Percentiles rank a stretch among this genome's conserved stretches.
Conservation (phyloP, 176 grass and related monocot species). For the Avena sativa region DNA sequence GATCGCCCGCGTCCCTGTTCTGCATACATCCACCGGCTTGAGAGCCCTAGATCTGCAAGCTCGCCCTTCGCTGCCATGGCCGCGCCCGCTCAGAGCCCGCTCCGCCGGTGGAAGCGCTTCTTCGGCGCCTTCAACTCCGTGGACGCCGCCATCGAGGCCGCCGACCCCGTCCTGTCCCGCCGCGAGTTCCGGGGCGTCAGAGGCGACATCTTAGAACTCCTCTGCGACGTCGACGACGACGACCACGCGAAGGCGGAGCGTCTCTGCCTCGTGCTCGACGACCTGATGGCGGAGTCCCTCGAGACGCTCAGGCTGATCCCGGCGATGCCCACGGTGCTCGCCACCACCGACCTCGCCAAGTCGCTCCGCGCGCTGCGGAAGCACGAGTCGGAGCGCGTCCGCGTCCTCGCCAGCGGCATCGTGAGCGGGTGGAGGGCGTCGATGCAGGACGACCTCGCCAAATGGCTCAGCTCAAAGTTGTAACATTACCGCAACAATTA, state of each 20-base stretch:
- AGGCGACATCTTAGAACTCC: not conserved
- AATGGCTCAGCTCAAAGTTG: not conserved
- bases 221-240: not conserved
- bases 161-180: not conserved
- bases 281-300: constrained; percentile 2
- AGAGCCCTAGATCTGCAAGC: no score
- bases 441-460: no score
- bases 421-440: not conserved
- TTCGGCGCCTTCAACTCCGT: constrained; percentile 4
- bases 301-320: not conserved
- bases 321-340: not conserved
- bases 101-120: constrained; percentile 37
- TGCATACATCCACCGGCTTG: no score
- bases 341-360: not conserved
- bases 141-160: not conserved
- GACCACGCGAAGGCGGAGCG: not conserved
- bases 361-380: not conserved
- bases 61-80: not conserved
- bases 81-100: not conserved
- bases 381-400: constrained; percentile 28
- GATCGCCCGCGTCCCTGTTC: no score
- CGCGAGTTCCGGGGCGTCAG: not conserved
- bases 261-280: constrained; percentile 18
- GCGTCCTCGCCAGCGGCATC: constrained; percentile 5
- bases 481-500: not conserved